Base-by-base conservation (phyloP, 176 grass and related monocot species). In the Luzula sylvatica region DNA sequence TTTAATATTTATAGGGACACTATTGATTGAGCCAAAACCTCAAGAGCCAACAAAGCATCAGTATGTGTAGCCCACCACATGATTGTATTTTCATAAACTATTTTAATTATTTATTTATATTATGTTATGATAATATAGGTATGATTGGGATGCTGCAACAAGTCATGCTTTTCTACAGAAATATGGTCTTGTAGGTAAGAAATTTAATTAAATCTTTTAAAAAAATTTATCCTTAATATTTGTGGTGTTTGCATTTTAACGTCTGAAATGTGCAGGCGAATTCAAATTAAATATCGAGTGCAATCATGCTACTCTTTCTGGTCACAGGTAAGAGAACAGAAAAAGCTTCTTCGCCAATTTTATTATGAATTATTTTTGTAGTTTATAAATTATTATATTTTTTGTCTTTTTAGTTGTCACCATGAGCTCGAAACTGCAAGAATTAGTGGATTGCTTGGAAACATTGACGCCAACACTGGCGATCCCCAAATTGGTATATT, bases 1-100 rank as follows among this genome's bases (percentile, higher is more conserved):
- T 59, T 47, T 53, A 69, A 3, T 50, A 57, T 46, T 76, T 56
- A 17, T 65, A 96, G 85, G 92, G 59, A 86, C 49, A 42, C 41
- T 96, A 23, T 38, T 96, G 59, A 82, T 96, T 49, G 92, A 96
- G 73, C 92, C 92, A 64, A 96, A 96, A 61, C 92, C 92, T 39
- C 92, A 96, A 58, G 92, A 96, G 67, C 92, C 92, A 13, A 89
- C 92, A 68, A 96, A 96, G 41, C 92, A 96, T 39, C 92, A 96
- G 92, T 96, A 82, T 70, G 85, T 51, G 66, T 67, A 22, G 20
- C 58, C 20, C 29, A 58, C 22, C 15, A 20, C 29, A 43, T 28
- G 44, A 5, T 66, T 38, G 23, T 17, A 11, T 45, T n/a, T 11
- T 11, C 15, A 61, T 45, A 5, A 21, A 23, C 8, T 65, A 28